Conservation (phyloP, 1,284 basidiomycete species). For the Ceratobasidium sp. region DNA sequence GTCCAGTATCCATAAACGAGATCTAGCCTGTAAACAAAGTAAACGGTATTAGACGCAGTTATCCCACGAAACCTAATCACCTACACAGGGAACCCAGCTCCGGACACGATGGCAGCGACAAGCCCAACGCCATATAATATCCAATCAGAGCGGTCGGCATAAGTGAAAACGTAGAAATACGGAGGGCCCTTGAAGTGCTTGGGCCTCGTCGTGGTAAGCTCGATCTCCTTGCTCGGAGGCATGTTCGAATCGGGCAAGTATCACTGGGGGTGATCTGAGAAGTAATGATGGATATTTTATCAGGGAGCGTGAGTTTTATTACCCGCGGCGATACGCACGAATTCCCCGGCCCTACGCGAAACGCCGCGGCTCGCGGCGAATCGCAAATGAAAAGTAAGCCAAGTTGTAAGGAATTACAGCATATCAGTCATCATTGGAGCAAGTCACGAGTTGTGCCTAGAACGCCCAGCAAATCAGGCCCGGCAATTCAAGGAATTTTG, state of each 20-base stretch:
- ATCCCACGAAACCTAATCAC: background rate
- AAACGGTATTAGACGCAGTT: background rate
- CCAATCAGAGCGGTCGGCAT: conserved; percentile 35
- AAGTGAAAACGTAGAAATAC: conserved; percentile 38
- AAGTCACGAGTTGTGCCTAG: background rate
- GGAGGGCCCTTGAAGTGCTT: conserved; percentile 16
- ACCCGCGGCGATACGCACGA: conserved; percentile 27
- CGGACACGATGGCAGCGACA: conserved; percentile 23
- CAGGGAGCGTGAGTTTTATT: conserved; percentile 4
- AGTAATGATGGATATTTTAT: too few species aligned
- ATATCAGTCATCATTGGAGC: too few species aligned
- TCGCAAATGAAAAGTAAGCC: background rate
- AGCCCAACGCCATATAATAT: conserved; percentile 13
- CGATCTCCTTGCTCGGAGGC: background rate
- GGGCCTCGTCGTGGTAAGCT: background rate
- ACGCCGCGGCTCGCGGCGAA: conserved; percentile 17
- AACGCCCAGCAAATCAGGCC: too few species aligned
- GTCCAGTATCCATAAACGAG: conserved; percentile 37
- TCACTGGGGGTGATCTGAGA: too few species aligned
- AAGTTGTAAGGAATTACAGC: too few species aligned
- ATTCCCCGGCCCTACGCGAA: conserved; percentile 26
- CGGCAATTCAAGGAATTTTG: background rate
- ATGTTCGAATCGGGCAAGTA: background rate
- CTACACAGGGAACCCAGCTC: conserved; percentile 39
- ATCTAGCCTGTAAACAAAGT: background rate